Conservation (phyloP, 768 basidiomycete genomes). For the Trametes punicea region DNA sequence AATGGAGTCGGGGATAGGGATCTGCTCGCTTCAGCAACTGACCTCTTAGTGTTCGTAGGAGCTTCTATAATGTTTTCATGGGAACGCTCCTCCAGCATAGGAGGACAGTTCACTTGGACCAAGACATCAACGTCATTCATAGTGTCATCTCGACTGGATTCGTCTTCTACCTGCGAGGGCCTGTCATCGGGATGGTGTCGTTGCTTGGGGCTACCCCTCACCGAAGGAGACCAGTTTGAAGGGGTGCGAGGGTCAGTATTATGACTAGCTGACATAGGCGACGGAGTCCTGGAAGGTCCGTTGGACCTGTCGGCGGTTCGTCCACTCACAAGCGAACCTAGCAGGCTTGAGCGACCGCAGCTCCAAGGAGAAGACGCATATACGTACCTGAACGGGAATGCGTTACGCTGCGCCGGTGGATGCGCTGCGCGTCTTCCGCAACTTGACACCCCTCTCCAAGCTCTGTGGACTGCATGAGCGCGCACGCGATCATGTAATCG, state of each 20-base stretch:
- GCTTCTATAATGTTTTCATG: too few species aligned
- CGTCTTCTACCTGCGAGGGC: conserved; percentile 9
- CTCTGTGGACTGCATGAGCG: too few species aligned
- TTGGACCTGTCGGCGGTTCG: not conserved
- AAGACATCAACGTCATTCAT: not conserved
- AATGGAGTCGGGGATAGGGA: not conserved
- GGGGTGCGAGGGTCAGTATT: conserved; percentile 3
- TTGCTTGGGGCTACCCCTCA: conserved; percentile 1
- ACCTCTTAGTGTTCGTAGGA: not conserved
- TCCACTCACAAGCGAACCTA: not conserved
- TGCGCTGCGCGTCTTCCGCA: too few species aligned
- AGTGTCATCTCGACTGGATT: not conserved
- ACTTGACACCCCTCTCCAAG: too few species aligned
- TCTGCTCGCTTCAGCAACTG: not conserved
- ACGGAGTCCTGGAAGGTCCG: not conserved
- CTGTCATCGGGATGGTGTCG: not conserved
- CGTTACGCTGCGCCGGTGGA: too few species aligned
- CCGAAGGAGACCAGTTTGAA: conserved; percentile 21
- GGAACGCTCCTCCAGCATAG: too few species aligned
- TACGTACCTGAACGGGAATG: not conserved
- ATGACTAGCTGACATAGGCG: not conserved
- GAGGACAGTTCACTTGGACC: too few species aligned
- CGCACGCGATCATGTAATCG: not conserved
- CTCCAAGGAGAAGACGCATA: not conserved
- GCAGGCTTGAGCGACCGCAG: not conserved